These are phyloP conservation scores for Stevia rebaudiana DNA, from an alignment of 140 eudicot genomes.

Conservation along the genomic window DNA sequence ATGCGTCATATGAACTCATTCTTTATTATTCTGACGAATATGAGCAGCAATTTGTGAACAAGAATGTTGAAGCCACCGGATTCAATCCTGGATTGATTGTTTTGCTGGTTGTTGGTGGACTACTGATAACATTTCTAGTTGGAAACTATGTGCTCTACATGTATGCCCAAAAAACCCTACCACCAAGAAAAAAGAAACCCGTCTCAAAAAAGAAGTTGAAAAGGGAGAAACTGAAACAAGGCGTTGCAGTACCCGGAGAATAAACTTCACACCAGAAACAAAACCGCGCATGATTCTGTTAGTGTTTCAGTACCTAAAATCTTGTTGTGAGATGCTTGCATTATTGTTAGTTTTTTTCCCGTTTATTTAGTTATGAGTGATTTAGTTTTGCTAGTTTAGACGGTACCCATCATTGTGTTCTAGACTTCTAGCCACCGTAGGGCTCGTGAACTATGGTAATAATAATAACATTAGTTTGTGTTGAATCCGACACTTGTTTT, in stretches of 20 bases:
- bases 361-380: constrained; percentile 29
- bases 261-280: constrained; percentile 24
- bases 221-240: constrained; percentile 93
- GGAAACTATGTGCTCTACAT: constrained; percentile 72
- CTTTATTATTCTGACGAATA: background rate
- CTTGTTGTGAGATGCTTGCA: constrained; percentile 33
- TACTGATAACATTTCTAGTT: constrained; percentile 59
- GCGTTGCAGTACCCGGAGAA: constrained; percentile 91
- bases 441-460: constrained; percentile 21
- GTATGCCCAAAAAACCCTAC: constrained; percentile 83
- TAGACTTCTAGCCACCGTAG: constrained; percentile 17
- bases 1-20: background rate
- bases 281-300: constrained; percentile 7
- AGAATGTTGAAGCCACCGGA: constrained; percentile 49
- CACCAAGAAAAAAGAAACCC: constrained; percentile 93
- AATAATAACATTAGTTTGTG: background rate
- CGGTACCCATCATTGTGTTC: constrained; percentile 16
- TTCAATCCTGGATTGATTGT: constrained; percentile 91
- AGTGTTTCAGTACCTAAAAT: constrained; percentile 18
- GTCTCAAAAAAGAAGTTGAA: constrained; percentile 92
- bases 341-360: constrained; percentile 20
- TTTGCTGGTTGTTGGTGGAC: constrained; percentile 75
- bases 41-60: constrained; percentile 23
- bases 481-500: background rate
- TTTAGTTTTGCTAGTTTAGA: constrained; percentile 30